Evolutionary conservation across 257 asterid genomes (phyloP).

Genomic region (Cinchona pubescens): DNA sequence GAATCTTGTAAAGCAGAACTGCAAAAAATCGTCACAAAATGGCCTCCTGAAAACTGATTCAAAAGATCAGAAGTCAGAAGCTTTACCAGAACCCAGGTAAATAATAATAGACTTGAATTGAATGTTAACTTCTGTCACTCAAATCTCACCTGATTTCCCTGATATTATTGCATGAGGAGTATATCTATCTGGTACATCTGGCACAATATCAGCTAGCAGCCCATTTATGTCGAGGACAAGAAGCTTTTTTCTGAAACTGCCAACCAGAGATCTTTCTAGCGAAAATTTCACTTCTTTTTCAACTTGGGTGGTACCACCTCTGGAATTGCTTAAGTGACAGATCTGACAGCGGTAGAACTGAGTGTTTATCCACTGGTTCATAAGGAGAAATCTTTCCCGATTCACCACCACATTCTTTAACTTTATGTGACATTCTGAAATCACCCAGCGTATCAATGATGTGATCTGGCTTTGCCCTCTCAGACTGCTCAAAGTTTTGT

Average conservation of each 20-base stretch:
- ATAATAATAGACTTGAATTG: background rate
- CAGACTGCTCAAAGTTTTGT: constrained; percentile 2
- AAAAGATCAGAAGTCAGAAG: constrained; percentile 29
- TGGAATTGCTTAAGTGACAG: constrained; percentile 20
- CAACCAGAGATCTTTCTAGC: constrained; percentile 20
- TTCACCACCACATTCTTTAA: background rate
- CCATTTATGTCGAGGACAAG: constrained; percentile 90
- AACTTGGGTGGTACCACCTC: constrained; percentile 21
- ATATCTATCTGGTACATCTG: constrained; percentile 48
- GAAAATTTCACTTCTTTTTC: constrained; percentile 17
- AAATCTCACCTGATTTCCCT: constrained; percentile 58
- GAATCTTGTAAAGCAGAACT: constrained; percentile 76
- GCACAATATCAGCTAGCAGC: constrained; percentile 60
- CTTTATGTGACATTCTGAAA: background rate
- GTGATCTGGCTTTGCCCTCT: constrained; percentile 2
- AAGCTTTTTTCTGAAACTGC: constrained; percentile 52
- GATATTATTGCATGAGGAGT: constrained; percentile 49
- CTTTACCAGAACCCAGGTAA: constrained; percentile 9
- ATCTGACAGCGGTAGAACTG: constrained; percentile 13
- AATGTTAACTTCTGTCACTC: background rate
- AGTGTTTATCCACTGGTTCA: background rate
- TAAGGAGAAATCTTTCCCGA: background rate
- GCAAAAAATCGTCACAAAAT: constrained; percentile 68
- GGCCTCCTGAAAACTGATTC: constrained; percentile 84
- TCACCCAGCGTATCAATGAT: background rate